phyloP scores from a whole-genome alignment of 2,329 filamentous ascomycete genomes.

The Aspergillus fumigatiaffinis region DNA sequence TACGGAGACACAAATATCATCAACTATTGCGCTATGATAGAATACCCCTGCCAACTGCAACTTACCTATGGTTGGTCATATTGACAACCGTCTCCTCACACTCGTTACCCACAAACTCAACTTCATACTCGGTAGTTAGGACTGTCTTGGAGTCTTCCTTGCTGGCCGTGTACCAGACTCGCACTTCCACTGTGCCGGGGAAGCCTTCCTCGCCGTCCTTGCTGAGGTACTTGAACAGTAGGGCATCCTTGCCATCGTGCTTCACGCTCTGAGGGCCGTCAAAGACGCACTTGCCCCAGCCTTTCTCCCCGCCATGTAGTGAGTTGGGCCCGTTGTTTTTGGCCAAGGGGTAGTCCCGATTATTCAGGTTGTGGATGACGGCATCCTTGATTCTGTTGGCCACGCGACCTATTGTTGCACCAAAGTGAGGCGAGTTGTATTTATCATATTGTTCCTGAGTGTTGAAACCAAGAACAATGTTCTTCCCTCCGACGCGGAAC shows the following conservation, averaged over 20 bases:
- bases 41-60: neutral
- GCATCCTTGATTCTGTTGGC: constrained; percentile 77
- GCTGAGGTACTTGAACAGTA: constrained; percentile 64
- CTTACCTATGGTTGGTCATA: constrained; percentile 88
- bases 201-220: constrained; percentile 84
- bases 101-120: constrained; percentile 68
- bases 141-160: constrained; percentile 67
- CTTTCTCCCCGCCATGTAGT: constrained; percentile 66
- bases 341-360: constrained; percentile 63
- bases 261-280: constrained; percentile 55
- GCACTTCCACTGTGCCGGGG: constrained; percentile 76
- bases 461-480: constrained; percentile 87
- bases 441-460: constrained; percentile 68
- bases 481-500: constrained; percentile 70
- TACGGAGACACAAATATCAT: constrained; percentile 20
- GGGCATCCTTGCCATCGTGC: constrained; percentile 59
- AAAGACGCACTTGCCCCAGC: constrained; percentile 53
- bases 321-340: constrained; percentile 76
- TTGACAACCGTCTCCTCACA: constrained; percentile 88
- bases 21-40: neutral
- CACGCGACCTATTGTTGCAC: constrained; percentile 82
- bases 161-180: constrained; percentile 72
- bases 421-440: constrained; percentile 77
- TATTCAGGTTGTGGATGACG: constrained; percentile 68
- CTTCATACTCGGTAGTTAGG: constrained; percentile 85